Conservation (phyloP, 495 filamentous ascomycete species). For the Oleoguttula mirabilis region DNA sequence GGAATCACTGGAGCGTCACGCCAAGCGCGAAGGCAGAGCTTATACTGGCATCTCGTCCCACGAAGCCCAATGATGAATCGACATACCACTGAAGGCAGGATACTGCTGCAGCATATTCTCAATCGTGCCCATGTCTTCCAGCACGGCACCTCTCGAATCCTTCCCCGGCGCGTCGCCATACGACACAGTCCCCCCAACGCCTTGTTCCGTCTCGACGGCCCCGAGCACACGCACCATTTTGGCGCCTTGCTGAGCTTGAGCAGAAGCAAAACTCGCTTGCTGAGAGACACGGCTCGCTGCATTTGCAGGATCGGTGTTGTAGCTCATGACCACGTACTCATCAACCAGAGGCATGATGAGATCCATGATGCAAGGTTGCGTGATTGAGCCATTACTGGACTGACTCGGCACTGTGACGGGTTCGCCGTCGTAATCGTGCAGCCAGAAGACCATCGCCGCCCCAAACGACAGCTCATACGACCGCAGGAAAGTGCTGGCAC, state of each 20-base stretch:
- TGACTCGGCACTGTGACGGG: background rate
- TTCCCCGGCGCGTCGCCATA: slow-evolving; percentile 1
- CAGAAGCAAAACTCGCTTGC: slow-evolving; percentile 2
- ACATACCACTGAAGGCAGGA: slow-evolving; percentile 2
- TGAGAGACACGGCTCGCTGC: background rate
- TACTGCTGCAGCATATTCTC: background rate
- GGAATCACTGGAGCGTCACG: no score
- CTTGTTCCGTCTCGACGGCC: background rate
- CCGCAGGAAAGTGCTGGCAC: background rate
- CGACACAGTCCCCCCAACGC: background rate
- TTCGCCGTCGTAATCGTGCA: slow-evolving; percentile 3
- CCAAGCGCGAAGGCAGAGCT: no score
- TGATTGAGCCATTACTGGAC: background rate
- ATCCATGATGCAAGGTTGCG: slow-evolving; percentile 1
- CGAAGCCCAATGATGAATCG: slow-evolving; percentile 7
- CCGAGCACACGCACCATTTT: background rate
- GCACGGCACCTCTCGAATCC: background rate
- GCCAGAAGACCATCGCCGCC: slow-evolving; percentile 6
- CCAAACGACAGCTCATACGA: background rate
- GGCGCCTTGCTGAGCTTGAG: background rate
- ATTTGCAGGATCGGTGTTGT: background rate
- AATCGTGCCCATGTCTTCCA: background rate
- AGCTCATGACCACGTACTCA: slow-evolving; percentile 9
- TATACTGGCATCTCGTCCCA: no score
- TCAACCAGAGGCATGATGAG: slow-evolving; percentile 4